Evolutionary conservation across 108 stramenopile species (phyloP), one percentile per base, ranked within the genome.

Genomic region (Cyclotella choctawhatcheeana): DNA sequence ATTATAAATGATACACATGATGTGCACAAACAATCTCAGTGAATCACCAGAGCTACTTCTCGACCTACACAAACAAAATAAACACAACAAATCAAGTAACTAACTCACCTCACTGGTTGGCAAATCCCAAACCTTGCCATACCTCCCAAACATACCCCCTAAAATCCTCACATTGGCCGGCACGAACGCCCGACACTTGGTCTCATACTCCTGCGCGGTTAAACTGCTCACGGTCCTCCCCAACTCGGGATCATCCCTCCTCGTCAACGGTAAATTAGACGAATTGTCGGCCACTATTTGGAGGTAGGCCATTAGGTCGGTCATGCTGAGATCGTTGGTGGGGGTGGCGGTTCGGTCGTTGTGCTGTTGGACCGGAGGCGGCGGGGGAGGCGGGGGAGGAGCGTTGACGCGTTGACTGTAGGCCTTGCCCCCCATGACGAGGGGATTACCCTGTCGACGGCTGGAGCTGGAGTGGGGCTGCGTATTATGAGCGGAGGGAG

Each of bases 261-360:
- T 73, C 8, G 93, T 91, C 53, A 92, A 48, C 12, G 93, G 93
- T 29, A 94, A 44, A 48, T 94, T 92, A 35, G 85, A 83, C 30
- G 83, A 84, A 66, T 94, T 90, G 64, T 90, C 88, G 21, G 90
- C 93, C 56, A 94, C 91, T 25, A 91, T 80, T 64, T 94, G 90
- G 8, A 94, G 85, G 71, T 94, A 94, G 0, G 88, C 91, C 89
- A 94, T 92, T 1, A 92, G 76, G 61, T 94, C 93, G 20, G 89
- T 87, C 93, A 92, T 92, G 67, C 86, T 85, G 5, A 91, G 69
- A 51, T 90, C 89, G 18, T 87, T 79, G 27, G 82, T 68, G 48
- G 25, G 16, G n/a, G 47, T 21, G 37, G 37, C 37, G 29, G 55
- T 1, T 27, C 10, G 2, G 29, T 1, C 17, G 29, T 7, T 27